Evolutionary conservation across 176 grass and related monocot genomes (phyloP).

Genomic region (Cenchrus americanus): DNA sequence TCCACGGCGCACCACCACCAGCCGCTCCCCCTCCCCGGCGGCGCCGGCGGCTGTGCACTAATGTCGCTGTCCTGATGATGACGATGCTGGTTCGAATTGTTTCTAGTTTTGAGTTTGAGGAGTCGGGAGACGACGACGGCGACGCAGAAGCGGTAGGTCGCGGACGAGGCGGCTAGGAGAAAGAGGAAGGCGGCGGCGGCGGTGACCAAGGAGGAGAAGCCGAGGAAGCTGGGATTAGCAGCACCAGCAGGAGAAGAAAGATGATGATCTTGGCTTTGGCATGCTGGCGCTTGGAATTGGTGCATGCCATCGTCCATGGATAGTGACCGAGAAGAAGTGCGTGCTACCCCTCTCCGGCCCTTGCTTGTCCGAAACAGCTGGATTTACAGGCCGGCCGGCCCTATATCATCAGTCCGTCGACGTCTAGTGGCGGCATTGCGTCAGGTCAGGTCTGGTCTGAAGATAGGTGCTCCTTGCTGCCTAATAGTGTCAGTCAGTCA

Average conservation of each 20-base stretch:
- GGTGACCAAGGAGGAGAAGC: not conserved
- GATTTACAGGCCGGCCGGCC: not conserved
- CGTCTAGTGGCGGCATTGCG: not conserved
- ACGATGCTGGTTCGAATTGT: not conserved
- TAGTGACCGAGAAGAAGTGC: too few relatives aligned
- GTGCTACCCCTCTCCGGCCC: too few relatives aligned
- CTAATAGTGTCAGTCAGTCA: not conserved
- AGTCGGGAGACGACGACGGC: not conserved
- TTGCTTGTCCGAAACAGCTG: not conserved
- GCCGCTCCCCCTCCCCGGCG: not conserved
- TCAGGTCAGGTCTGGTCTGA: not conserved
- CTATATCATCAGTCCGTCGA: too few relatives aligned
- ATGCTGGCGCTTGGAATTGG: not conserved
- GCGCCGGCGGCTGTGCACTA: not conserved
- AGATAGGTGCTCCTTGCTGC: not conserved
- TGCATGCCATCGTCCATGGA: not conserved
- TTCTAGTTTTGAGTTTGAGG: not conserved
- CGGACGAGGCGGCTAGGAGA: not conserved
- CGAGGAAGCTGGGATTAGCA: not conserved
- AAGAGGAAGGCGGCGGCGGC: not conserved
- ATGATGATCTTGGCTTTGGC: not conserved
- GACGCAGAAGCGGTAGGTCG: not conserved
- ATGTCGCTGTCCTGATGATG: not conserved
- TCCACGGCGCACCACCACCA: conserved; percentile 41
- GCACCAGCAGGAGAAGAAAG: not conserved